Conservation (phyloP, 1,139 yeast genomes). For the Protomyces pachydermus region DNA sequence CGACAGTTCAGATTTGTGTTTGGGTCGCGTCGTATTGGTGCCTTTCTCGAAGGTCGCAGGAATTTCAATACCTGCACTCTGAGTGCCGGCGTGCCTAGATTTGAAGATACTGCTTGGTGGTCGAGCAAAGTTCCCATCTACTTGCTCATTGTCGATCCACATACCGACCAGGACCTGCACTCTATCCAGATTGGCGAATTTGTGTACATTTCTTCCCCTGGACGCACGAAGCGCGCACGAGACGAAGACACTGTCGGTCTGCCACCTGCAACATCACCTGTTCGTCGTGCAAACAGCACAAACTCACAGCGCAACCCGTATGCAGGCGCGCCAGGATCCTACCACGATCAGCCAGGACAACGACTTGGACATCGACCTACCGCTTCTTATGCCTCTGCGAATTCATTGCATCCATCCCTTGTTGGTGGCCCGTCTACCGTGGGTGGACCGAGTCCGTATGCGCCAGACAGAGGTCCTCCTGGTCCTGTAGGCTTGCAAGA, state of each 20-base stretch:
- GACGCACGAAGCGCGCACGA: slow-evolving; percentile 6
- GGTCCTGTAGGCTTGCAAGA: background rate
- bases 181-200: slow-evolving; percentile 14
- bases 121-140: slow-evolving; percentile 15
- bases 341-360: background rate
- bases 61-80: background rate
- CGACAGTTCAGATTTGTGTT: slow-evolving; percentile 12
- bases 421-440: background rate
- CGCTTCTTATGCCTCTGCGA: background rate
- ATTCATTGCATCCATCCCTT: background rate
- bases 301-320: background rate
- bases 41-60: slow-evolving; percentile 13
- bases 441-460: background rate
- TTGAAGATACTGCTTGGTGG: slow-evolving; percentile 17
- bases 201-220: slow-evolving; percentile 10
- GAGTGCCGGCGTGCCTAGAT: slow-evolving; percentile 11
- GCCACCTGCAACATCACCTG: background rate
- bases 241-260: background rate
- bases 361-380: background rate
- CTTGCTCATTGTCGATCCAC: slow-evolving; percentile 8
- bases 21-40: slow-evolving; percentile 10
- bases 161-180: slow-evolving; percentile 14
- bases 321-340: background rate
- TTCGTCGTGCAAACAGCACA: background rate
- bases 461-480: background rate